A percentile compares a stretch with the other conserved stretches of the same genome.
phyloP scores from a whole-genome alignment of 805 yeast species.

The Barnettozyma wickerhamii region DNA sequence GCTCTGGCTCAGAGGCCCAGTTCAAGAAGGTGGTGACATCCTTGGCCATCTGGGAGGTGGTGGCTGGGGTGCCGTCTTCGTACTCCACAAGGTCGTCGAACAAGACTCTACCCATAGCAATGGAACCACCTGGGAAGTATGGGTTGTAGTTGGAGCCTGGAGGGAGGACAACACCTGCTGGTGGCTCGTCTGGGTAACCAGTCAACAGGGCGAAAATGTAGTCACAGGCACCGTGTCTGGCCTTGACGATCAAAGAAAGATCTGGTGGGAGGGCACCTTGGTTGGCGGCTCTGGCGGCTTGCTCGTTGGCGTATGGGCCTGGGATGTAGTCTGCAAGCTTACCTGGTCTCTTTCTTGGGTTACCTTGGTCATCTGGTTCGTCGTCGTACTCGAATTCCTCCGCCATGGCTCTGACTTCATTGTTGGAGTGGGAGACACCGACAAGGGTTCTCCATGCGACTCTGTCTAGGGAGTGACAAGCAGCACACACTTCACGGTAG shows the following conservation, averaged over 20 bases:
- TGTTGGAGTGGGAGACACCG: slow-evolving; percentile 89
- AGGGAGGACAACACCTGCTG: slow-evolving; percentile 93
- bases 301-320: slow-evolving; percentile 94
- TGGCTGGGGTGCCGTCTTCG: slow-evolving; percentile 98
- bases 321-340: slow-evolving; percentile 94
- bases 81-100: slow-evolving; percentile 97
- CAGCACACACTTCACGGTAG: slow-evolving; percentile 98
- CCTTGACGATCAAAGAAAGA: slow-evolving; percentile 93
- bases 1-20: slow-evolving; percentile 99
- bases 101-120: slow-evolving; percentile 98
- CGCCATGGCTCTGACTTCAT: slow-evolving; percentile 89
- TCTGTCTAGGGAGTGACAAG: slow-evolving; percentile 95
- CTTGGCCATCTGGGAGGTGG: slow-evolving; percentile 99
- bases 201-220: slow-evolving; percentile 93
- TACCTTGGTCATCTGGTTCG: slow-evolving; percentile 98
- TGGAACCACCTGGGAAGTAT: slow-evolving; percentile 99
- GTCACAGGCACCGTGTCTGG: slow-evolving; percentile 97
- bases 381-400: slow-evolving; percentile 97
- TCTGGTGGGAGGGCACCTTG: slow-evolving; percentile 99
- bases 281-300: slow-evolving; percentile 99
- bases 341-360: slow-evolving; percentile 97
- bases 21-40: slow-evolving; percentile 93
- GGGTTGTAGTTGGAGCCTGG: slow-evolving; percentile 98
- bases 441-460: slow-evolving; percentile 98
- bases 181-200: slow-evolving; percentile 98